Base-by-base conservation (phyloP, 129 eudicot species). In the Lactuca sativa region DNA sequence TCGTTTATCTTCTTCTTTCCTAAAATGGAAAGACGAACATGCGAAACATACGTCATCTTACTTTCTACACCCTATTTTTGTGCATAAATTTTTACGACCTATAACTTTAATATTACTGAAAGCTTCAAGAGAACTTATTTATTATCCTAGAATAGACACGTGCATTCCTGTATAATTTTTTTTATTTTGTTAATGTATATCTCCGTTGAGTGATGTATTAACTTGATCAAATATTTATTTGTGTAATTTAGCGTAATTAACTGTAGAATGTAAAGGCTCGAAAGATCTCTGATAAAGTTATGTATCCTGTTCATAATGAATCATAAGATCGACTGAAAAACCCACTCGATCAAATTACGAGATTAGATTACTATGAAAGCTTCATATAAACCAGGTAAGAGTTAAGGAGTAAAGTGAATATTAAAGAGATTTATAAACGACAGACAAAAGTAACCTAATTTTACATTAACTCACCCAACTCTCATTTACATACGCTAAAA, bases 391-490 rank as follows among this genome's bases (percentile, higher is more conserved):
- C 56, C 64, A 73, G 70, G 43, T 52, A 72, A 60, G 30, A 72
- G 66, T 61, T 13, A 30, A 14, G 16, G 9, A 75, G 52, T 31
- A 41, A 52, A 12, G 57, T 55, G 30, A 61, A 51, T 52, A 17
- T 6, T 47, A 58, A 66, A 56, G 41, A 37, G 38, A 52, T 62
- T 10, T 37, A 25, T 32, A 40, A 52, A 73, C 52, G 64, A 72
- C 69, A 67, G 30, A 56, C 18, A 37, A 77, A 34, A 53, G 63
- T 62, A 70, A 77, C 66, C 76, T 77, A 69, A 54, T 61, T 54
- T 77, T 77, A 69, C 80, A 68, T 75, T 54, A 76, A 59, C 80
- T 51, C 70, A 76, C 75, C 75, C 59, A 76, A 69, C 81, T 69
- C 65, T 43, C 65, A 76, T 69, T 76, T 61, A 76, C 75, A 62